These are phyloP conservation scores for Uronychia setigera DNA, from an alignment of 73 alveolate species.

Conservation along the genomic window DNA sequence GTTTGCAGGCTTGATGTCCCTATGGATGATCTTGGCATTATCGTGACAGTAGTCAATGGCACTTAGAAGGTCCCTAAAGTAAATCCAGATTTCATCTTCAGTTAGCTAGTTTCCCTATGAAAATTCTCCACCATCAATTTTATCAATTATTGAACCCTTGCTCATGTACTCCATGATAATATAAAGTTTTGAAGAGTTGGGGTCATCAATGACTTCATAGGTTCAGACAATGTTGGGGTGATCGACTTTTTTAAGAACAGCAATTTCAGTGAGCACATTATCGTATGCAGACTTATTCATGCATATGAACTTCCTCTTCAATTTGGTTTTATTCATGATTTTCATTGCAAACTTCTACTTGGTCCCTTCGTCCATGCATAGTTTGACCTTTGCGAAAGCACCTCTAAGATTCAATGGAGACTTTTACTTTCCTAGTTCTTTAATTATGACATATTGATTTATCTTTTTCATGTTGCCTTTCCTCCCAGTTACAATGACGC, in stretches of 20 bases:
- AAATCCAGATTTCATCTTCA: slow-evolving; percentile 20
- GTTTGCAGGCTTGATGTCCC: slow-evolving; percentile 92
- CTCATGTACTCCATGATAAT: slow-evolving; percentile 45
- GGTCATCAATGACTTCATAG: slow-evolving; percentile 54
- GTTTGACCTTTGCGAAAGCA: slow-evolving; percentile 21
- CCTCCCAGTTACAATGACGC: slow-evolving; percentile 26
- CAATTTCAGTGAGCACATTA: slow-evolving; percentile 33
- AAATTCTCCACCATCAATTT: too few relatives aligned
- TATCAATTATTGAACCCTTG: slow-evolving; percentile 27
- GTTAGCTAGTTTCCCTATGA: slow-evolving; percentile 18
- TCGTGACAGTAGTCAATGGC: slow-evolving; percentile 70
- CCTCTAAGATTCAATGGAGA: slow-evolving; percentile 17
- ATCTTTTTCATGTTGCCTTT: slow-evolving; percentile 42
- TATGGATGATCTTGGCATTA: slow-evolving; percentile 65
- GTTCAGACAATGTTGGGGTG: slow-evolving; percentile 39
- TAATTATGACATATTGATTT: slow-evolving; percentile 27
- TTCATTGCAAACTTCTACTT: slow-evolving; percentile 31
- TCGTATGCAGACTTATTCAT: slow-evolving; percentile 25
- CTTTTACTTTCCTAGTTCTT: slow-evolving; percentile 15
- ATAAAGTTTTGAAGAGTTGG: slow-evolving; percentile 33
- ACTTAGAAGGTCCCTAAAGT: slow-evolving; percentile 57
- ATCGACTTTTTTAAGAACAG: slow-evolving; percentile 42
- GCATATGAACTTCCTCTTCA: slow-evolving; percentile 28
- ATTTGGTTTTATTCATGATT: slow-evolving; percentile 31
- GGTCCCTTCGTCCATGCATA: slow-evolving; percentile 26